Base-by-base conservation (phyloP, 805 yeast species). In the Ogataea kodamae region DNA sequence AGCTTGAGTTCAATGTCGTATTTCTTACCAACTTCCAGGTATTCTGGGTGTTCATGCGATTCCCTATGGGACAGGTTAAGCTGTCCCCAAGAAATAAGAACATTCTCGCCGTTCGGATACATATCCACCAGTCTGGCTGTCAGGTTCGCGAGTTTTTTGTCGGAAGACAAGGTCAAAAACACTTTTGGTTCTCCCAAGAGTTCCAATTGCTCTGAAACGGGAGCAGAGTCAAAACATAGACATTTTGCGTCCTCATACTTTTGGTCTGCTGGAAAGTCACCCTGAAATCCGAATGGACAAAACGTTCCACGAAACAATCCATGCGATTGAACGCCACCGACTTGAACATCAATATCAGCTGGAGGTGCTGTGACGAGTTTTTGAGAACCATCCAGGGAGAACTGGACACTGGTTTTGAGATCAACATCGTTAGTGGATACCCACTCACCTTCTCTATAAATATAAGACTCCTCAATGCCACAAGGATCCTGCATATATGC, bases 181-280 rank as follows among this genome's bases (percentile, higher is more conserved):
- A 62, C 33, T 5, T 28, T 25, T 12, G 74, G 73, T 30, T 60
- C 55, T 13, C 73, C 74, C 18, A 68, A 34, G 1, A 67, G 35
- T 1, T 57, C 57, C 7, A 48, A 6, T 17, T 52, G 54, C 4
- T 47, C 40, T 0, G 36, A 23, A 14, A 64, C 30, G 5, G 35
- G 39, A 1, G 42, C 55, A 10, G 65, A 46, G 29, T 66, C 71
- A 35, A 65, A 61, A 5, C 55, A 52, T 10, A 55, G 29, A 39
- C 68, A 59, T 34, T 66, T 68, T 5, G 62, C 44, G 40, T 68
- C 72, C 41, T 68, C 72, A 26, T 55, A 39, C 35, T 55, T 59
- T 40, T 68, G 72, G 37, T 68, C 71, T 8, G 66, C 54, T 15
- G 72, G 72, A 49, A 67, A 68, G 36, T 67, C 72, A 22, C 72